Evolutionary conservation across 768 basidiomycete genomes (phyloP).

Genomic region (Boletus pseudo-olivaceus): DNA sequence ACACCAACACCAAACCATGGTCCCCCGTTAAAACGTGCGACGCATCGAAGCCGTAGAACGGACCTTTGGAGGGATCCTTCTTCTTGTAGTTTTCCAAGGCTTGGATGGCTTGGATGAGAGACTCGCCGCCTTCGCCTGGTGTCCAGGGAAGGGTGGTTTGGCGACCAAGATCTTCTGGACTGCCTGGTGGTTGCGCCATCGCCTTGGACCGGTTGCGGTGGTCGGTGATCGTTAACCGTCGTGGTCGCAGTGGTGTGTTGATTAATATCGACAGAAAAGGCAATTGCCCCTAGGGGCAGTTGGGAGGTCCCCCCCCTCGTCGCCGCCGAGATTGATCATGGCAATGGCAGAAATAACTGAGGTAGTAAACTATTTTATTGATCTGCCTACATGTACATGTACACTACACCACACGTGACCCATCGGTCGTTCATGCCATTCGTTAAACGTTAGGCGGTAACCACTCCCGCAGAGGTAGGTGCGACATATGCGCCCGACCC

Average conservation of each 20-base stretch:
- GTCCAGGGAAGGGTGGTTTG: slow-evolving; percentile 31
- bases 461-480: neutral
- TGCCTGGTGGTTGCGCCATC: slow-evolving; percentile 31
- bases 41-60: neutral
- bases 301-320: no score
- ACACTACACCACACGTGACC: neutral
- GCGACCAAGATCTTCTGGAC: slow-evolving; percentile 35
- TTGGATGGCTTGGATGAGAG: slow-evolving; percentile 49
- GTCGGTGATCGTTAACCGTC: neutral
- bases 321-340: neutral
- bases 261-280: slow-evolving; percentile 9
- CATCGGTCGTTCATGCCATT: neutral
- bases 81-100: slow-evolving; percentile 86
- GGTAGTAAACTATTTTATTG: neutral
- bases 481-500: slow-evolving; percentile 41
- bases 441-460: neutral
- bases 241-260: neutral
- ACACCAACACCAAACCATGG: neutral
- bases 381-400: neutral
- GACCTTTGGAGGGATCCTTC: slow-evolving; percentile 79
- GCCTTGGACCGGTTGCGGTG: slow-evolving; percentile 6
- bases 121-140: slow-evolving; percentile 31
- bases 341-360: neutral
- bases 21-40: neutral
- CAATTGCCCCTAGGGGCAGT: neutral